Percentiles rank a stretch among this genome's conserved stretches.
Conservation (phyloP, 768 basidiomycete genomes). For the Dentipellis sp. region DNA sequence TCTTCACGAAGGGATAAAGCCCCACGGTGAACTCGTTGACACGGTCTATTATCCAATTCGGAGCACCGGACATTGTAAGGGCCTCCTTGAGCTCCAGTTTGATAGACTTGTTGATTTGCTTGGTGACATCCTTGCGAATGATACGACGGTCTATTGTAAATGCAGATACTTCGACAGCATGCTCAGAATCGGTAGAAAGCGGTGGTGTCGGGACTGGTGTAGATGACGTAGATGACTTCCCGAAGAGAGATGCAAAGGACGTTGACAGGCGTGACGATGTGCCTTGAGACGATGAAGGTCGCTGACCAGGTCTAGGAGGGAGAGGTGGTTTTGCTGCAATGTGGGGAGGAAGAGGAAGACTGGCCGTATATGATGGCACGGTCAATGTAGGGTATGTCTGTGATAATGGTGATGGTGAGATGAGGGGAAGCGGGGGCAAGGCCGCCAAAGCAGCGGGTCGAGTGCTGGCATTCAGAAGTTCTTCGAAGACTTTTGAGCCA, state of each 20-base stretch:
- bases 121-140: slow-evolving; percentile 42
- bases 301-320: slow-evolving; percentile 21
- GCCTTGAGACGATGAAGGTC: slow-evolving; percentile 10
- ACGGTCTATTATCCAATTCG: slow-evolving; percentile 52
- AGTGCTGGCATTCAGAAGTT: slow-evolving; percentile 26
- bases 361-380: slow-evolving; percentile 30
- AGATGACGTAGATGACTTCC: slow-evolving; percentile 8
- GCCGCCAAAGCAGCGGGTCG: slow-evolving; percentile 29
- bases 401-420: slow-evolving; percentile 20
- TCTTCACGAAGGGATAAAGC: slow-evolving; percentile 49
- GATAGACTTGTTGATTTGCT: slow-evolving; percentile 42
- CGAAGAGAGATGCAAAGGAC: slow-evolving; percentile 16
- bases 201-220: slow-evolving; percentile 9
- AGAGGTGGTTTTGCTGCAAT: slow-evolving; percentile 16
- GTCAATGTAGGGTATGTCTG: slow-evolving; percentile 39
- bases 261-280: slow-evolving; percentile 16
- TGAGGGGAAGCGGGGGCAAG: slow-evolving; percentile 45
- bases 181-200: slow-evolving; percentile 20
- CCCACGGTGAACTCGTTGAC: slow-evolving; percentile 45
- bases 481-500: slow-evolving; percentile 31
- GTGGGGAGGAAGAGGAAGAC: slow-evolving; percentile 25
- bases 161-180: slow-evolving; percentile 46
- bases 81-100: slow-evolving; percentile 45
- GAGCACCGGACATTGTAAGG: slow-evolving; percentile 30
- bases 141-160: slow-evolving; percentile 49